Percentiles rank a stretch among this genome's conserved stretches.
Conservation (phyloP, 805 yeast species). For the Lipomyces anomalus region DNA sequence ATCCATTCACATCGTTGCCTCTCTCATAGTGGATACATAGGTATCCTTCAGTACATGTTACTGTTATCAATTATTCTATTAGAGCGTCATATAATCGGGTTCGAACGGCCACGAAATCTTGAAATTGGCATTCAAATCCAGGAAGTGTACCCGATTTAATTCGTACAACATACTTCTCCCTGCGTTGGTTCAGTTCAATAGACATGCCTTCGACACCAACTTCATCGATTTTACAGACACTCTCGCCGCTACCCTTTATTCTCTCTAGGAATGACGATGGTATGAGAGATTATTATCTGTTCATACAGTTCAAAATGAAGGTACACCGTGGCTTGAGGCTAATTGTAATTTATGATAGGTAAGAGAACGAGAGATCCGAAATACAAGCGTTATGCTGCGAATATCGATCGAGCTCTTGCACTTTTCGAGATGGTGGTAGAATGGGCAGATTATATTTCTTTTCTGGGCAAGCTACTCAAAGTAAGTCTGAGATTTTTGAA, state of each 20-base stretch:
- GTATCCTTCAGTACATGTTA: too few species aligned
- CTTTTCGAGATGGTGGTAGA: slow-evolving; percentile 79
- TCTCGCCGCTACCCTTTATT: slow-evolving; percentile 22
- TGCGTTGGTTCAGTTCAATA: too few species aligned
- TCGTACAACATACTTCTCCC: too few species aligned
- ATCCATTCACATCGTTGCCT: too few species aligned
- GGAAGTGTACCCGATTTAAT: too few species aligned
- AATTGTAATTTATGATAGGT: slow-evolving; percentile 11
- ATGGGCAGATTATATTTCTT: slow-evolving; percentile 98
- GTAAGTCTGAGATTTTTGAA: slow-evolving; percentile 44
- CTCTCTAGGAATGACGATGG: slow-evolving; percentile 21
- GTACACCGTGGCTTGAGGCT: neutral
- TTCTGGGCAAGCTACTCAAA: slow-evolving; percentile 70
- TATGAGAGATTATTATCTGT: slow-evolving; percentile 5
- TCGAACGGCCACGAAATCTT: too few species aligned
- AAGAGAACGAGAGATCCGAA: slow-evolving; percentile 40
- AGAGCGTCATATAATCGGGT: too few species aligned
- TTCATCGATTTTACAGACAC: slow-evolving; percentile 22
- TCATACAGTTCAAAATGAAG: neutral
- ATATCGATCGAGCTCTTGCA: slow-evolving; percentile 64
- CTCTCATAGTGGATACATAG: too few species aligned
- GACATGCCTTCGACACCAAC: slow-evolving; percentile 10
- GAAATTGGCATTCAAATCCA: too few species aligned
- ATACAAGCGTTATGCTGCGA: slow-evolving; percentile 62
- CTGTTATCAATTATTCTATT: too few species aligned